Evolutionary conservation across 2,329 filamentous ascomycete species (phyloP).

Genomic region (Aureobasidium sp.): DNA sequence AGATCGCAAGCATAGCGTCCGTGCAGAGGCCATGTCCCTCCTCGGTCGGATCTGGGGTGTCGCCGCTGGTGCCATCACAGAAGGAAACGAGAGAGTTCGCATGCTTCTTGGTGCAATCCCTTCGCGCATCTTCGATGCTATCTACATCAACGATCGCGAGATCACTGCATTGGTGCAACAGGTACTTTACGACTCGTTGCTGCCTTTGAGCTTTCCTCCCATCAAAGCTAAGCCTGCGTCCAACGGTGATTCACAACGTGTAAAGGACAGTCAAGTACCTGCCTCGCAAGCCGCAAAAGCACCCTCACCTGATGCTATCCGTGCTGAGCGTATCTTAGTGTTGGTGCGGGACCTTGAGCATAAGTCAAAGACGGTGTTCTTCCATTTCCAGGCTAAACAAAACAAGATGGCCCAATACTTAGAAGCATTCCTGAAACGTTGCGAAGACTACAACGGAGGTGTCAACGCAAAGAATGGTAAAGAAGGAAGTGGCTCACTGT

Average conservation of each 20-base stretch:
- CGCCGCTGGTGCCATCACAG: constrained; percentile 77
- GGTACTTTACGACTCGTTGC: constrained; percentile 75
- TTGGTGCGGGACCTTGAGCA: constrained; percentile 70
- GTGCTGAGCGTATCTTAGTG: constrained; percentile 75
- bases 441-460: constrained; percentile 83
- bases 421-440: constrained; percentile 69
- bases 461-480: constrained; percentile 63
- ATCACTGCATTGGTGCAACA: constrained; percentile 77
- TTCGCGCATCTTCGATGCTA: constrained; percentile 74
- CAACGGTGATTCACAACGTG: constrained; percentile 51
- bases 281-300: constrained; percentile 29
- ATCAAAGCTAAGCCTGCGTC: constrained; percentile 43
- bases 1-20: constrained; percentile 73
- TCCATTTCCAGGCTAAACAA: constrained; percentile 73
- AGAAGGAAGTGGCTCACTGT: constrained; percentile 60
- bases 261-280: constrained; percentile 48
- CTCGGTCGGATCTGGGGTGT: constrained; percentile 87
- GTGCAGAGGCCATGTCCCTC: constrained; percentile 77
- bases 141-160: constrained; percentile 82
- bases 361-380: constrained; percentile 78
- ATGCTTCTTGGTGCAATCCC: constrained; percentile 74
- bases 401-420: constrained; percentile 65
- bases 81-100: constrained; percentile 68
- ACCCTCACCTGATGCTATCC: constrained; percentile 64
- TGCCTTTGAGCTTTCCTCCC: constrained; percentile 83